Percentiles rank a stretch among this genome's conserved stretches.
Conservation (phyloP, 345 rosid genomes). For the Bruguiera parviflora region DNA sequence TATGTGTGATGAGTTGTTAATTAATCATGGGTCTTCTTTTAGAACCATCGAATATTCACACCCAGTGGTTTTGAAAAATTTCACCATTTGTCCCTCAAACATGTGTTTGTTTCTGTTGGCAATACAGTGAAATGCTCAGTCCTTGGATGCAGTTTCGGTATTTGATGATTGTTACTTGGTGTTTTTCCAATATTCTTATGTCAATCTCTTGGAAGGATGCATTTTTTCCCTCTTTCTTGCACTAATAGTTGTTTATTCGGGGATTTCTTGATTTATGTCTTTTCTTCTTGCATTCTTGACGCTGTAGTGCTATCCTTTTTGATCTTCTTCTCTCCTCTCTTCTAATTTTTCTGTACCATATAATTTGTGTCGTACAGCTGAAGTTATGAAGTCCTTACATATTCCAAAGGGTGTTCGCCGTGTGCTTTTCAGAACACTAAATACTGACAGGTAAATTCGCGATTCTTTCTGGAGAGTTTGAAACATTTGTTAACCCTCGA, state of each 20-base stretch:
- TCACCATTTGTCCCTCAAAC: too few relatives aligned
- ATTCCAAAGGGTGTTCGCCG: slow-evolving; percentile 78
- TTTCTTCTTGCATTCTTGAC: background rate
- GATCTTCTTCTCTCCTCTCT: too few relatives aligned
- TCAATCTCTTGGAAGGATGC: too few relatives aligned
- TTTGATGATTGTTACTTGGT: background rate
- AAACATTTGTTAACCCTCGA: background rate
- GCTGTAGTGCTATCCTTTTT: background rate
- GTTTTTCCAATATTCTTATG: too few relatives aligned
- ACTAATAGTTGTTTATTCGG: too few relatives aligned
- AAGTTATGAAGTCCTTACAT: slow-evolving; percentile 72
- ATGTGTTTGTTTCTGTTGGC: too few relatives aligned
- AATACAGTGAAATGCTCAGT: too few relatives aligned
- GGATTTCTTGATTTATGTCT: background rate
- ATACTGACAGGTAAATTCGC: slow-evolving; percentile 64
- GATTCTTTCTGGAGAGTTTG: background rate
- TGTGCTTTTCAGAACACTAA: slow-evolving; percentile 82
- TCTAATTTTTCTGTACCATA: background rate
- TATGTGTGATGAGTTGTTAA: too few relatives aligned
- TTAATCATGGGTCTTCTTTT: too few relatives aligned
- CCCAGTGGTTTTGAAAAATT: too few relatives aligned
- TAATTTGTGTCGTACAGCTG: slow-evolving; percentile 41
- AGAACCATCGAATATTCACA: too few relatives aligned
- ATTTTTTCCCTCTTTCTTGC: too few relatives aligned
- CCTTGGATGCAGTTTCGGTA: background rate